phyloP scores from a whole-genome alignment of 306 rosid species.

The Betula pendula region DNA sequence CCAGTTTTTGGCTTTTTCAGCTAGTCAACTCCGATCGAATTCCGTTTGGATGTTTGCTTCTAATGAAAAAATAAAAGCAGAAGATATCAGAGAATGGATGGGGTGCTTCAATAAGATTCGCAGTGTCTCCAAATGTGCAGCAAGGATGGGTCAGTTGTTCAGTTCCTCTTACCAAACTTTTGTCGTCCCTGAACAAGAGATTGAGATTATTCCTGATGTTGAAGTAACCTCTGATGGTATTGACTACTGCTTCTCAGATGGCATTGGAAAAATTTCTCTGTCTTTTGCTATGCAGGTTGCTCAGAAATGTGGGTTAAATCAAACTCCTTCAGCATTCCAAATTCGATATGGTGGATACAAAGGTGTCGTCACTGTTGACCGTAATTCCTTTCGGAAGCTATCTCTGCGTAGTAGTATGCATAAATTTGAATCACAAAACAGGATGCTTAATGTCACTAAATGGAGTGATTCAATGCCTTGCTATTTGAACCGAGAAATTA shows the following conservation, averaged over 20 bases:
- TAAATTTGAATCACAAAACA: slow-evolving; percentile 76
- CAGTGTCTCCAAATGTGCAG: slow-evolving; percentile 90
- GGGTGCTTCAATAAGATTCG: slow-evolving; percentile 83
- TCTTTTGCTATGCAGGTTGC: slow-evolving; percentile 86
- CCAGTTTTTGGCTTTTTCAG: slow-evolving; percentile 94
- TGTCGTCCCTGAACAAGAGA: slow-evolving; percentile 61
- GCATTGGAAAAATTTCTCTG: slow-evolving; percentile 83
- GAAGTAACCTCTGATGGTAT: slow-evolving; percentile 59
- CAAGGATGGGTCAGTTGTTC: slow-evolving; percentile 97
- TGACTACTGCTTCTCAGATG: slow-evolving; percentile 89
- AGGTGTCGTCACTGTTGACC: slow-evolving; percentile 89
- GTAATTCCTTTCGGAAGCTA: slow-evolving; percentile 66
- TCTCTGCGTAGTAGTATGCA: slow-evolving; percentile 86
- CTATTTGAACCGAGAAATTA: slow-evolving; percentile 89
- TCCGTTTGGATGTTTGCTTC: slow-evolving; percentile 99
- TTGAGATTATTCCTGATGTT: slow-evolving; percentile 85
- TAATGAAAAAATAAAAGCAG: slow-evolving; percentile 71
- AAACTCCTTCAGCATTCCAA: slow-evolving; percentile 87
- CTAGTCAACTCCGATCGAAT: slow-evolving; percentile 88
- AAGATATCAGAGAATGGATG: slow-evolving; percentile 92
- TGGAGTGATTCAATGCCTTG: slow-evolving; percentile 85
- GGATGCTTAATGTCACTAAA: slow-evolving; percentile 82
- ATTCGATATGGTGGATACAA: slow-evolving; percentile 95
- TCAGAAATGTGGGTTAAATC: slow-evolving; percentile 59
- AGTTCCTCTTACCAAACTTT: slow-evolving; percentile 83